Percentiles rank a stretch among this genome's conserved stretches.
These are phyloP conservation scores for Hortiboletus campestris DNA, from an alignment of 768 basidiomycete genomes.

Conservation along the genomic window DNA sequence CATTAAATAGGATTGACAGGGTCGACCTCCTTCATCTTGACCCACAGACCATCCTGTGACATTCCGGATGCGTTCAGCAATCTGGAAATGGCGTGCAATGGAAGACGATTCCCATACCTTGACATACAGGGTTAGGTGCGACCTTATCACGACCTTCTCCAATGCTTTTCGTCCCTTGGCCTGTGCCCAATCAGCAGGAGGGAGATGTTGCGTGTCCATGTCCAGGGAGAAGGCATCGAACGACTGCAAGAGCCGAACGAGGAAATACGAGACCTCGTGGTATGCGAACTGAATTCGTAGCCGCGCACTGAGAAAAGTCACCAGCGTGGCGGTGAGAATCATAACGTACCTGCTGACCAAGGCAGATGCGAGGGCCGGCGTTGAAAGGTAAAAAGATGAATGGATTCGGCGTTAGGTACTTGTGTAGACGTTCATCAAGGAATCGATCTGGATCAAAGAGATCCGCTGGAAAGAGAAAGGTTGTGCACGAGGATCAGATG, in stretches of 20 bases:
- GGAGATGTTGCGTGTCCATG: constrained; percentile 34
- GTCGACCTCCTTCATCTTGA: constrained; percentile 22
- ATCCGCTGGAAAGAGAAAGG: constrained; percentile 14
- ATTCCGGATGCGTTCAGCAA: not conserved
- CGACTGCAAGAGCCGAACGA: constrained; percentile 50
- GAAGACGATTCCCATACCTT: constrained; percentile 27
- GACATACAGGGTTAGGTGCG: constrained; percentile 44
- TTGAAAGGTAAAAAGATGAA: constrained; percentile 73
- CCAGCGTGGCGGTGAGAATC: not conserved
- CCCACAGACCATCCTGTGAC: constrained; percentile 25
- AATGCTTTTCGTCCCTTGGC: constrained; percentile 35
- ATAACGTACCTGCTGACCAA: constrained; percentile 43
- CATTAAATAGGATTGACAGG: not conserved
- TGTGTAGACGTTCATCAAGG: constrained; percentile 53
- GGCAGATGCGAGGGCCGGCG: constrained; percentile 63
- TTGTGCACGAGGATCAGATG: not conserved
- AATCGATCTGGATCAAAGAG: constrained; percentile 66
- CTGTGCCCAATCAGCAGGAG: constrained; percentile 34
- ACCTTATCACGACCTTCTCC: constrained; percentile 40
- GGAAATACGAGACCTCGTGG: constrained; percentile 53
- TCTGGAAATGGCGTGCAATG: not conserved
- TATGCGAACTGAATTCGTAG: constrained; percentile 46
- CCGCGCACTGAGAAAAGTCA: not conserved
- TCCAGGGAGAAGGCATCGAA: constrained; percentile 42
- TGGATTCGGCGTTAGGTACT: constrained; percentile 56